Percentiles rank a stretch among this genome's conserved stretches.
phyloP scores from a whole-genome alignment of 306 rosid genomes.

The Fragaria ananassa region DNA sequence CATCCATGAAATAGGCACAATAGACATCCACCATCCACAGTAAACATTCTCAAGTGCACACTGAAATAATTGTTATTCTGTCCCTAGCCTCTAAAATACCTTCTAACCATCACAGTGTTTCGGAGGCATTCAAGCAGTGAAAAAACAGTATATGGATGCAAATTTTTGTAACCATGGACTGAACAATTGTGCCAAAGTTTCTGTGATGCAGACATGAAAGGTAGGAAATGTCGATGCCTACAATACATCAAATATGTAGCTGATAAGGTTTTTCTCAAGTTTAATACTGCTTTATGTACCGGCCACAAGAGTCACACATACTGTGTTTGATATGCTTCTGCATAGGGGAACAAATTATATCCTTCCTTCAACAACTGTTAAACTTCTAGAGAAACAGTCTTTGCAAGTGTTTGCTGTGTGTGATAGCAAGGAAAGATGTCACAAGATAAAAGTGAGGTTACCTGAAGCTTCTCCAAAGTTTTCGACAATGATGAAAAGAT shows the following conservation, averaged over 20 bases:
- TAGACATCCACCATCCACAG: background rate
- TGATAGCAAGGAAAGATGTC: constrained; percentile 3
- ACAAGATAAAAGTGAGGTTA: constrained; percentile 26
- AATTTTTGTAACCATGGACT: background rate
- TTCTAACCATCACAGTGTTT: background rate
- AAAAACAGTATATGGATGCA: background rate
- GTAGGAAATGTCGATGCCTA: background rate
- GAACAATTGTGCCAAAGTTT: background rate
- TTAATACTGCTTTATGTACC: background rate
- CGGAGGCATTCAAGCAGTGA: background rate
- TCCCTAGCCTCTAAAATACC: background rate
- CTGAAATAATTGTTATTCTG: background rate
- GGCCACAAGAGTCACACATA: background rate
- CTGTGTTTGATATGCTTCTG: background rate
- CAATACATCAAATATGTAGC: background rate
- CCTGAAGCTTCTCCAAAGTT: constrained; percentile 83
- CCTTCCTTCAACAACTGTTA: constrained; percentile 6
- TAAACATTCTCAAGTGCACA: background rate
- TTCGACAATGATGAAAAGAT: constrained; percentile 66
- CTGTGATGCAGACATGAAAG: background rate
- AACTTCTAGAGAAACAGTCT: background rate
- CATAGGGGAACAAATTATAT: background rate
- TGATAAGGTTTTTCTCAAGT: background rate
- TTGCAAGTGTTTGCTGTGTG: background rate
- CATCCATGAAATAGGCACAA: background rate